Conservation (phyloP, 768 basidiomycete species). For the Phanerodontia chrysosporium region DNA sequence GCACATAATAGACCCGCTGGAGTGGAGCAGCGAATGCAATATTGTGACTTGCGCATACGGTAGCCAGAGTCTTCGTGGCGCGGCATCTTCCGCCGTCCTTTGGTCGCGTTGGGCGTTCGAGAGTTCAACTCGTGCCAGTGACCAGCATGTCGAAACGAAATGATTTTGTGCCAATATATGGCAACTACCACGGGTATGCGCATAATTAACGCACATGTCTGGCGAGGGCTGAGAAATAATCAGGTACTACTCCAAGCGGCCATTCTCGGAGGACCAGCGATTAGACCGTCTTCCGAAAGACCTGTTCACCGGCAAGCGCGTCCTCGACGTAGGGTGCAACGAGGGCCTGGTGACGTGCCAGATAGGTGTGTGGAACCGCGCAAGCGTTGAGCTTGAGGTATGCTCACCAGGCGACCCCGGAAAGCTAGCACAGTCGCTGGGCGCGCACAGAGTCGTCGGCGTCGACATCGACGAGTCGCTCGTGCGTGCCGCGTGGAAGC, state of each 20-base stretch:
- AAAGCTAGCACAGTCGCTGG: conserved; percentile 55
- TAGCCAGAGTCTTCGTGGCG: neutral
- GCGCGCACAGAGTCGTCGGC: conserved; percentile 65
- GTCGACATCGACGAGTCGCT: conserved; percentile 83
- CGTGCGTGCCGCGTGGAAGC: conserved; percentile 72
- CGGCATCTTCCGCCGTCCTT: neutral
- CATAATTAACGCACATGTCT: neutral
- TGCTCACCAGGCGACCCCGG: conserved; percentile 2
- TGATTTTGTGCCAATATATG: conserved; percentile 44
- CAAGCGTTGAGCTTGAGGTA: neutral
- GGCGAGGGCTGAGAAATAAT: neutral
- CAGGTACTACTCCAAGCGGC: conserved; percentile 79
- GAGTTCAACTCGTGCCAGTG: neutral
- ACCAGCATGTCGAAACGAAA: neutral
- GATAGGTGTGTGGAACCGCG: conserved; percentile 49
- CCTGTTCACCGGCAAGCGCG: conserved; percentile 51
- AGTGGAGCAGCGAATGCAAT: neutral
- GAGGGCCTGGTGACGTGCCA: conserved; percentile 84
- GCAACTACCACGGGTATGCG: conserved; percentile 71
- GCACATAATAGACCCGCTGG: neutral
- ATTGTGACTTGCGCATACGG: neutral
- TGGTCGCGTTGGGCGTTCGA: neutral
- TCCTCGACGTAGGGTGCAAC: conserved; percentile 86
- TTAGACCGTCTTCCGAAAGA: conserved; percentile 53
- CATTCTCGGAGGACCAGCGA: conserved; percentile 55